phyloP scores from a whole-genome alignment of 2,329 filamentous ascomycete genomes.

The Ceratocystis alfenasii region DNA sequence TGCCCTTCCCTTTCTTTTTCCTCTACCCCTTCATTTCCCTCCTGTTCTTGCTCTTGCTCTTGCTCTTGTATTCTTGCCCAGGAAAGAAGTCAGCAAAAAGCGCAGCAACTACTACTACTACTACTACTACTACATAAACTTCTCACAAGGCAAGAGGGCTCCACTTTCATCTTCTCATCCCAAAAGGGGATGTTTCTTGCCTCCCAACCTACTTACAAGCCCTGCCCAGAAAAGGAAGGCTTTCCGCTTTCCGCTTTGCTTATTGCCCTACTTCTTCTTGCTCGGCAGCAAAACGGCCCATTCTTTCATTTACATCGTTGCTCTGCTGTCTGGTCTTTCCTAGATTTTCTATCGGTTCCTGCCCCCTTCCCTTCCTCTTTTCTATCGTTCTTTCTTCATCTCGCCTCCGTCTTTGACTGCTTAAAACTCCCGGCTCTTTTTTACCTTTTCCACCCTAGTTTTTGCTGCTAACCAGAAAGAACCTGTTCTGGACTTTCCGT shows the following conservation, averaged over 20 bases:
- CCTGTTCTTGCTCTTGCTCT: background rate
- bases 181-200: background rate
- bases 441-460: background rate
- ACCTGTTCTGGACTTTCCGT: background rate
- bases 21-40: background rate
- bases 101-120: background rate
- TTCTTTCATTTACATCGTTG: conserved; percentile 17
- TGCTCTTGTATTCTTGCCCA: background rate
- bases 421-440: background rate
- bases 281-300: background rate
- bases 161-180: background rate
- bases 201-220: background rate
- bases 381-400: conserved; percentile 7
- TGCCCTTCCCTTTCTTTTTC: conserved; percentile 8
- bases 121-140: background rate
- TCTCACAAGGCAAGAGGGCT: background rate
- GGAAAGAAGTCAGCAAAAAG: background rate
- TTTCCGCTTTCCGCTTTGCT: background rate
- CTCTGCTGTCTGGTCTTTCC: conserved; percentile 1
- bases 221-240: background rate
- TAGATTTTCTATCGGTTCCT: background rate
- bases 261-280: conserved; percentile 12
- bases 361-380: background rate
- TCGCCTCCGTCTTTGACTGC: conserved; percentile 9
- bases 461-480: background rate